Percentiles rank a stretch among this genome's conserved stretches.
These are phyloP conservation scores for Cadophora sp. DNA, from an alignment of 2,329 filamentous ascomycete genomes.

Conservation along the genomic window DNA sequence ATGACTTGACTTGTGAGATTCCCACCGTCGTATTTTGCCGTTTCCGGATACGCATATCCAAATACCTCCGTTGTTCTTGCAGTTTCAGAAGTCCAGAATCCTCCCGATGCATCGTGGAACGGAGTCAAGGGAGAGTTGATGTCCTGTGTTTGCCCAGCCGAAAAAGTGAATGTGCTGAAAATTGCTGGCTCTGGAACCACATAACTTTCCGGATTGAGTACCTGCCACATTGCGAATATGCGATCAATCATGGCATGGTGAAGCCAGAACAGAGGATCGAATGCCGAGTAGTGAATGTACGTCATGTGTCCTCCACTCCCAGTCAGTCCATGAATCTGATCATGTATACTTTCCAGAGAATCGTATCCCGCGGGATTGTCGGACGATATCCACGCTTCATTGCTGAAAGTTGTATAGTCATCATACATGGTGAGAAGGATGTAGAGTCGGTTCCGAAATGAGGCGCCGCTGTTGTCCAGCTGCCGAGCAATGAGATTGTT, in stretches of 20 bases:
- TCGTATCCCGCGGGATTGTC: constrained; percentile 57
- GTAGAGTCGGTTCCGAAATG: constrained; percentile 68
- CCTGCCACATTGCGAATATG: constrained; percentile 60
- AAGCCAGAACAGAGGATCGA: constrained; percentile 58
- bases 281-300: constrained; percentile 52
- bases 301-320: constrained; percentile 60
- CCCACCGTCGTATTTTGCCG: constrained; percentile 58
- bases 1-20: constrained; percentile 67
- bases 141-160: constrained; percentile 33
- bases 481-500: constrained; percentile 61
- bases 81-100: constrained; percentile 50
- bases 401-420: constrained; percentile 73
- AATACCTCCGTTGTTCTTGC: constrained; percentile 34
- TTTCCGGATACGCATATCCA: constrained; percentile 42
- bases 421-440: constrained; percentile 72
- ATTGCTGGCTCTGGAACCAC: constrained; percentile 45
- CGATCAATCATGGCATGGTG: constrained; percentile 66
- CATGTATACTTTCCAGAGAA: constrained; percentile 70
- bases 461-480: constrained; percentile 59
- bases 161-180: constrained; percentile 45
- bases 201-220: constrained; percentile 48
- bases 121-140: constrained; percentile 47
- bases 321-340: constrained; percentile 67
- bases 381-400: constrained; percentile 64
- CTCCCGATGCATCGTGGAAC: constrained; percentile 56